Evolutionary conservation across 441 rosid species (phyloP).

Genomic region (Capsella rubella): DNA sequence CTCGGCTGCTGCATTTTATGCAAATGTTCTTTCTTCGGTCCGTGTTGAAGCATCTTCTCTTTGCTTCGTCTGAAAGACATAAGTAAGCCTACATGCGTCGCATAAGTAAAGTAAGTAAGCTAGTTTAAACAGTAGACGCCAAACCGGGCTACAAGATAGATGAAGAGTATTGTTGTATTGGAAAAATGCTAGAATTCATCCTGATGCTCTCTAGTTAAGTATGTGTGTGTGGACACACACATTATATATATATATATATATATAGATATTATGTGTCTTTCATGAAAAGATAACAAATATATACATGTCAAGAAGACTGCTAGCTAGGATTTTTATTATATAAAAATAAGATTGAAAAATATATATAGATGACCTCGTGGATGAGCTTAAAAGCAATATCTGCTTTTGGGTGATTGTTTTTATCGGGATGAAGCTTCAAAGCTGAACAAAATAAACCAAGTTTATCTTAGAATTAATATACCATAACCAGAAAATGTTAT

Average conservation of each 20-base stretch:
- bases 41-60: conserved; percentile 63
- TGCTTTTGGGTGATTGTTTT: conserved; percentile 86
- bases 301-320: conserved; percentile 11
- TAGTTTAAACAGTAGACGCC: neutral
- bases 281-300: conserved; percentile 3
- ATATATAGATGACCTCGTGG: conserved; percentile 75
- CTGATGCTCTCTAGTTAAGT: neutral
- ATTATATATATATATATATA: neutral
- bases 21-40: conserved; percentile 66
- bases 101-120: neutral
- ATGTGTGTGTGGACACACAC: conserved; percentile 32
- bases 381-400: conserved; percentile 91
- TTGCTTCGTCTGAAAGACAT: conserved; percentile 62
- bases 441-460: conserved; percentile 53
- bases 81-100: conserved; percentile 67
- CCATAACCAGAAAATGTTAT: neutral
- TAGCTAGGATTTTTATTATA: neutral
- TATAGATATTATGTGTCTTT: neutral
- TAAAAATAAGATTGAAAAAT: neutral
- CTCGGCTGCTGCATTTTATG: conserved; percentile 57
- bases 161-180: neutral
- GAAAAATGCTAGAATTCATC: conserved; percentile 21
- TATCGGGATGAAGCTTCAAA: conserved; percentile 93
- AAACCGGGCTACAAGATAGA: conserved; percentile 20
- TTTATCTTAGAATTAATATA: neutral